These are phyloP conservation scores for Filobasidium wieringae DNA, from an alignment of 768 basidiomycete genomes.

Conservation along the genomic window DNA sequence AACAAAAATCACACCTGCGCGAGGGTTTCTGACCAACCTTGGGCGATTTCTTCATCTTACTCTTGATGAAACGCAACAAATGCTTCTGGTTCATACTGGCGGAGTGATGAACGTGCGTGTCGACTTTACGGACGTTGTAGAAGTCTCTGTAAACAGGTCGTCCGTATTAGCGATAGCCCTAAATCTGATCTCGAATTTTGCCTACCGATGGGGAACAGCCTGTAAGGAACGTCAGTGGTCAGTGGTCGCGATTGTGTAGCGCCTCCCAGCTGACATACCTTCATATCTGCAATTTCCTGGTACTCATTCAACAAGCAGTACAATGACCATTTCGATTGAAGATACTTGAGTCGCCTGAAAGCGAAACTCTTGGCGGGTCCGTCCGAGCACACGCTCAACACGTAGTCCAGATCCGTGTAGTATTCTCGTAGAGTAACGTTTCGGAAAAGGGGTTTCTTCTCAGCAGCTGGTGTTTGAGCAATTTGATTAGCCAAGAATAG, in stretches of 20 bases:
- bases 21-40: conserved; percentile 18
- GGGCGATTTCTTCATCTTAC: conserved; percentile 44
- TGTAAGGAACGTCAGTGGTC: conserved; percentile 25
- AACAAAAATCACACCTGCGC: no score
- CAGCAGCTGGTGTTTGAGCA: conserved; percentile 16
- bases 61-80: conserved; percentile 92
- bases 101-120: conserved; percentile 97
- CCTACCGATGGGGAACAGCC: conserved; percentile 71
- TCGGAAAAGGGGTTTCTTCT: conserved; percentile 54
- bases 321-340: conserved; percentile 87
- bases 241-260: neutral
- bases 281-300: conserved; percentile 91
- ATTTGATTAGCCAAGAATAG: neutral
- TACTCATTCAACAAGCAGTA: conserved; percentile 83
- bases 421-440: conserved; percentile 85
- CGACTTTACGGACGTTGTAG: conserved; percentile 95
- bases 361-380: conserved; percentile 96
- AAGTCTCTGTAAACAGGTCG: conserved; percentile 61
- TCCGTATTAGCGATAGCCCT: neutral
- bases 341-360: conserved; percentile 77
- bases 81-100: conserved; percentile 99
- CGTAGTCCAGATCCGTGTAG: conserved; percentile 86
- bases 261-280: conserved; percentile 46
- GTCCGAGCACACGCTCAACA: conserved; percentile 80
- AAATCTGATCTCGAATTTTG: neutral